Conservation (phyloP, 352 stramenopile genomes). For the Globisporangium radiosum region DNA sequence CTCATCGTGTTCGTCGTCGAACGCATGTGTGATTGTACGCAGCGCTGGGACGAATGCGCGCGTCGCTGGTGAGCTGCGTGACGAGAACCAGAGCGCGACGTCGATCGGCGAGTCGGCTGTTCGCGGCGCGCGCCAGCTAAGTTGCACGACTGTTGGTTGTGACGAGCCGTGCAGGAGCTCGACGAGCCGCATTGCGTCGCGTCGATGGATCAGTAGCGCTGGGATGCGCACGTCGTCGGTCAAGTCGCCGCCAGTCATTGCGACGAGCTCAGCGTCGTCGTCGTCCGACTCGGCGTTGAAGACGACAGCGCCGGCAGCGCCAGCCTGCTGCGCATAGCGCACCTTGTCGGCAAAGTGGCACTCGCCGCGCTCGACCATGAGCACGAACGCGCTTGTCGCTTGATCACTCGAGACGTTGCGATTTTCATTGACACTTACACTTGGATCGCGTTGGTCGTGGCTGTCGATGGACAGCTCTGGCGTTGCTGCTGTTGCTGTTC, state of each 20-base stretch:
- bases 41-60: constrained; percentile 18
- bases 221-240: constrained; percentile 21
- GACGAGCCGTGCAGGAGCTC: constrained; percentile 9
- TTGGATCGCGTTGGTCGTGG: too few species aligned
- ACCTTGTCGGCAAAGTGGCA: constrained; percentile 56
- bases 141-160: constrained; percentile 12
- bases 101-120: constrained; percentile 15
- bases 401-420: background rate
- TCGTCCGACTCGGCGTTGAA: background rate
- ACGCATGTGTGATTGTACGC: constrained; percentile 3
- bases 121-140: constrained; percentile 8
- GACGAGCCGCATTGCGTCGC: constrained; percentile 14
- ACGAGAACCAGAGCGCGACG: constrained; percentile 24
- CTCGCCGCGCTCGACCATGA: constrained; percentile 5
- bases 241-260: constrained; percentile 15
- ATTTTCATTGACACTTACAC: background rate
- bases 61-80: constrained; percentile 14
- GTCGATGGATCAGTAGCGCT: constrained; percentile 20
- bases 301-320: constrained; percentile 2
- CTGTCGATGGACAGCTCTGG: too few species aligned
- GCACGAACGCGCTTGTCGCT: background rate
- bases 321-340: constrained; percentile 16
- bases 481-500: background rate
- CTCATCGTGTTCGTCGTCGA: background rate
- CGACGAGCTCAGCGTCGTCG: background rate